These are phyloP conservation scores for Pilasporangium apinafurcum DNA, from an alignment of 352 stramenopile species.

Conservation along the genomic window DNA sequence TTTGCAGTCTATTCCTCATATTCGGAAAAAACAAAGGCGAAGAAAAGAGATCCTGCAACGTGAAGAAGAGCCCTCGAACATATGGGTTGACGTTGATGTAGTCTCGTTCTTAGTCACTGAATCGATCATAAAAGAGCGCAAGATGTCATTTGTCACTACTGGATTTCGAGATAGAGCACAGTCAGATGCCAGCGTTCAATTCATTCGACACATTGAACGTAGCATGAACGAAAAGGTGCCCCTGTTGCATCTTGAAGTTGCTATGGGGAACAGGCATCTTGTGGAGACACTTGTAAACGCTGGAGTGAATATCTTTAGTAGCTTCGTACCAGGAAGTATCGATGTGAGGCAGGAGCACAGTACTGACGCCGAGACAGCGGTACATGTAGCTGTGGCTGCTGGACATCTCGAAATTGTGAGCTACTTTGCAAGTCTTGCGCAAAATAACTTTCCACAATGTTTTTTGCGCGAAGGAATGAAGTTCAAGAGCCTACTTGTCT, in stretches of 20 bases:
- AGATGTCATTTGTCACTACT: too few species aligned
- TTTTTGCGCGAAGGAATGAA: constrained; percentile 32
- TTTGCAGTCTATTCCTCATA: constrained; percentile 32
- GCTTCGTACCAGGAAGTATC: too few species aligned
- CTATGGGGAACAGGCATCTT: constrained; percentile 22
- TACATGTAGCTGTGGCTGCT: constrained; percentile 43
- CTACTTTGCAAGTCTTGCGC: constrained; percentile 29
- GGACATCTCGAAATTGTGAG: constrained; percentile 35
- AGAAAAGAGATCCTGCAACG: neutral
- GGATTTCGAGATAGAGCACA: too few species aligned
- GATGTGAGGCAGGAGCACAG: neutral
- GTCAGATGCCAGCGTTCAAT: constrained; percentile 9
- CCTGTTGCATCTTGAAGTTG: constrained; percentile 31
- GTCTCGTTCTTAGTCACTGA: constrained; percentile 12
- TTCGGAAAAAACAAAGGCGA: constrained; percentile 8
- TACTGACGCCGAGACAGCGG: constrained; percentile 22
- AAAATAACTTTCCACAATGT: constrained; percentile 35
- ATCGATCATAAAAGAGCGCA: constrained; percentile 15
- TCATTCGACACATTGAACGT: constrained; percentile 30
- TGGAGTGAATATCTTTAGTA: constrained; percentile 36
- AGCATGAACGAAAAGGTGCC: constrained; percentile 34
- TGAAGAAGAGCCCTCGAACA: neutral
- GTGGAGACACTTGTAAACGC: constrained; percentile 29
- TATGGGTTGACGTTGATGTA: neutral
- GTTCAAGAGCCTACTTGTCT: constrained; percentile 35